Conservation (phyloP, 441 rosid genomes). For the Populus hybrid region DNA sequence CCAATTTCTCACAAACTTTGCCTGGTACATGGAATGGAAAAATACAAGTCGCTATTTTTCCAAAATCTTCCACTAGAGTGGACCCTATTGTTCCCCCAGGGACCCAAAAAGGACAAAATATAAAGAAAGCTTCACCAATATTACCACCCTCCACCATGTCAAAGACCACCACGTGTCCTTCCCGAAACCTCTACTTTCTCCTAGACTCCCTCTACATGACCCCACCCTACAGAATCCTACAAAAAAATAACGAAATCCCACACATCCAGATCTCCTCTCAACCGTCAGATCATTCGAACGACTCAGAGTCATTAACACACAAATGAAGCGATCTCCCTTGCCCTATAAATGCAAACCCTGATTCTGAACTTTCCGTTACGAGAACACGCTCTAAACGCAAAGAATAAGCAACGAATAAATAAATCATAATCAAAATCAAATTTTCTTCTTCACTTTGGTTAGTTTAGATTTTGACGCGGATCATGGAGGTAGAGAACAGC, state of each 20-base stretch:
- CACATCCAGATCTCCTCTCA: constrained; percentile 7
- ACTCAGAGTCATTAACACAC: constrained; percentile 11
- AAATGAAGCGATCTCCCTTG: background rate
- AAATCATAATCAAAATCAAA: background rate
- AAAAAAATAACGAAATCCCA: background rate
- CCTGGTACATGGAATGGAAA: background rate
- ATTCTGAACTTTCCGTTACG: background rate
- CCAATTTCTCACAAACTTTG: too few species aligned
- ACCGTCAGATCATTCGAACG: constrained; percentile 39
- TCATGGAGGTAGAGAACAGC: constrained; percentile 47
- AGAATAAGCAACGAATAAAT: background rate
- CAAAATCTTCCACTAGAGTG: background rate
- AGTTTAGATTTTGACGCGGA: constrained; percentile 9
- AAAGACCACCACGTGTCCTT: constrained; percentile 37
- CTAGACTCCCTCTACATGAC: constrained; percentile 8
- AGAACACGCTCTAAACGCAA: background rate
- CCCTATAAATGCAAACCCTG: too few species aligned
- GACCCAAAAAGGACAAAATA: background rate
- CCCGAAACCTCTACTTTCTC: constrained; percentile 31
- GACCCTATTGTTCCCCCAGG: background rate
- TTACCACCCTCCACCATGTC: background rate
- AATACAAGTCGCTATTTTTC: background rate
- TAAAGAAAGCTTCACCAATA: too few species aligned
- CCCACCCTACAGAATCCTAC: constrained; percentile 21
- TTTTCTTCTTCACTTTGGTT: background rate